Evolutionary conservation across 2,329 filamentous ascomycete genomes (phyloP).

Genomic region (Paecilomyces sp.): DNA sequence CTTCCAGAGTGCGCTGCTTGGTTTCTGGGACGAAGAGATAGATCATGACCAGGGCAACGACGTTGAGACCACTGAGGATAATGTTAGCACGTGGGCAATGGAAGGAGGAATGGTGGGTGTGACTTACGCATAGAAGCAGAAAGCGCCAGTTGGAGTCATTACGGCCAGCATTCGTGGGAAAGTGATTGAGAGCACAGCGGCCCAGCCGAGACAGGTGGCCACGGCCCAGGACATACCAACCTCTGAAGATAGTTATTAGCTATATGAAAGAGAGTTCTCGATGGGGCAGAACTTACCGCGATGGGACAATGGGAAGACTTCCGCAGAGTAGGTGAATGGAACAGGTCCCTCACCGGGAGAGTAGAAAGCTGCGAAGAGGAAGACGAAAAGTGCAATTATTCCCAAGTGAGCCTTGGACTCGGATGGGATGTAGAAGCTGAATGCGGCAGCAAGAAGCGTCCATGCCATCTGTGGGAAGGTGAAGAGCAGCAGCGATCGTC

Average conservation of each 20-base stretch:
- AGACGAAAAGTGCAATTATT: conserved; percentile 55
- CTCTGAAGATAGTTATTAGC: conserved; percentile 29
- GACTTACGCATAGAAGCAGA: conserved; percentile 51
- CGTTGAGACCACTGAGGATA: conserved; percentile 44
- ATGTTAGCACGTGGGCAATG: conserved; percentile 2
- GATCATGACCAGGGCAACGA: conserved; percentile 56
- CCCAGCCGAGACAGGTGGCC: conserved; percentile 42
- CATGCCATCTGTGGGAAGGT: conserved; percentile 63
- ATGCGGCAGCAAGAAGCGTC: conserved; percentile 57
- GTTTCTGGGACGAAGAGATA: conserved; percentile 55
- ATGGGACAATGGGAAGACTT: conserved; percentile 50
- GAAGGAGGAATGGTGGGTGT: conserved; percentile 2
- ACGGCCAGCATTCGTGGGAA: conserved; percentile 42
- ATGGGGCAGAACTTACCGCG: conserved; percentile 29
- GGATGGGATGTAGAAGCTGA: conserved; percentile 48
- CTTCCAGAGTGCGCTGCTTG: conserved; percentile 49
- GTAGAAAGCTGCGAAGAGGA: conserved; percentile 59
- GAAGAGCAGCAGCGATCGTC: conserved; percentile 55
- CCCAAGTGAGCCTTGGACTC: conserved; percentile 41
- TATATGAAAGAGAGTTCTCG: conserved; percentile 20
- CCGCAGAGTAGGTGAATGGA: conserved; percentile 47
- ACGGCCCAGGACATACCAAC: conserved; percentile 42
- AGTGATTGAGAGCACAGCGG: conserved; percentile 43
- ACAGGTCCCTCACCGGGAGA: conserved; percentile 56
- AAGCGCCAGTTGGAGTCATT: conserved; percentile 48